Base-by-base conservation (phyloP, 1,139 yeast species). In the Yamadazyma diddensiae region DNA sequence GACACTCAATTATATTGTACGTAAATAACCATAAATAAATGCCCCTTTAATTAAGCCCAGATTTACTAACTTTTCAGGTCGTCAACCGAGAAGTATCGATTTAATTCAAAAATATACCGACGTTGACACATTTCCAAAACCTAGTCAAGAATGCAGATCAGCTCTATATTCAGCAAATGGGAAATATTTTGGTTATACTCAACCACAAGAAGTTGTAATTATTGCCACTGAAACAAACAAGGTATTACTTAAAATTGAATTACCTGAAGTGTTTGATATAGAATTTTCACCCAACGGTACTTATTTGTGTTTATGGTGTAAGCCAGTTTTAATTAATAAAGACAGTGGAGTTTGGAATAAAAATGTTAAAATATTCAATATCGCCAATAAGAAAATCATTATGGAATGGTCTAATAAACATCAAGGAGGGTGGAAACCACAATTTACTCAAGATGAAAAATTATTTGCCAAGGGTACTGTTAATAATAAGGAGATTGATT, bases 391-490 rank as follows among this genome's bases (percentile, higher is more conserved):
- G 25, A 64, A 71, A 33, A 69, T 79, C 29, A 62, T 79, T 30
- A 78, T 73, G 45, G 77, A 79, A 45, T 90, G 86, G 72, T 69
- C 84, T 34, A 84, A 85, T 44, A 86, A 83, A 58, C 79, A 80
- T 37, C 97, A 92, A 64, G 77, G 78, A 39, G 94, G 92, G 19
- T 90, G 98, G 96, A 80, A 79, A 52, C 84, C 94, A 21, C 95
- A 87, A 62, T 87, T 82, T 57, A 83, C 94, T 10, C 72, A 73
- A 39, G 94, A 87, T 55, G 92, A 87, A 63, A 69, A 73, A 46
- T 66, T 77, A 45, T 71, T 84, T 58, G 84, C 88, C 29, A 75
- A 81, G 51, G 65, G 79, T 47, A 70, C 74, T 36, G 58, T 62
- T 47, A 61, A 63, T 49, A 62, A 63, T 45, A 77, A 74, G 47